Percentiles rank a stretch among this genome's conserved stretches.
phyloP scores from a whole-genome alignment of 2,329 filamentous ascomycete species.

The Diaporthe australafricana region DNA sequence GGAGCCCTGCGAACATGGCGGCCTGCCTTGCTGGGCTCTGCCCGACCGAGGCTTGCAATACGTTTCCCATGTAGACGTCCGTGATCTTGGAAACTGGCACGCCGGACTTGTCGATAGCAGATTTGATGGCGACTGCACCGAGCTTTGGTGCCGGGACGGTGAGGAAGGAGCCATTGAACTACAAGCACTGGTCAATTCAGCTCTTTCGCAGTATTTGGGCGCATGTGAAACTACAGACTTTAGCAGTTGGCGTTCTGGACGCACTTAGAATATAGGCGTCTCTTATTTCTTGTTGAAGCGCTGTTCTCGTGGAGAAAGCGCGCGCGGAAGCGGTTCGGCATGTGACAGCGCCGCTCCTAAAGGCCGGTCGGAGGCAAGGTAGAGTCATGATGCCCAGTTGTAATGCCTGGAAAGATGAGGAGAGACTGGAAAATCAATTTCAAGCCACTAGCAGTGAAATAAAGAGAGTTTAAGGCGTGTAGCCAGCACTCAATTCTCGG shows the following conservation, averaged over 20 bases:
- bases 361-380: constrained; percentile 43
- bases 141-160: constrained; percentile 88
- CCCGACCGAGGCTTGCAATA: constrained; percentile 84
- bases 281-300: constrained; percentile 75
- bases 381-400: constrained; percentile 29
- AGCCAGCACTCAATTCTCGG: not conserved
- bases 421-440: not conserved
- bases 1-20: constrained; percentile 85
- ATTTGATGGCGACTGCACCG: constrained; percentile 90
- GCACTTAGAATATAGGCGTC: constrained; percentile 96
- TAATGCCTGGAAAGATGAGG: not conserved
- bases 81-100: constrained; percentile 84
- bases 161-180: constrained; percentile 96
- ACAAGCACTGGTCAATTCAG: not conserved
- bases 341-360: constrained; percentile 35
- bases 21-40: constrained; percentile 95
- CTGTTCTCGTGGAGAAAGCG: constrained; percentile 58
- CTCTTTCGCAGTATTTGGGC: not conserved
- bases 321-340: constrained; percentile 45
- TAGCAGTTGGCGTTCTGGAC: constrained; percentile 88
- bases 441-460: not conserved
- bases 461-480: not conserved
- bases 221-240: constrained; percentile 62
- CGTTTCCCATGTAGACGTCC: constrained; percentile 98
- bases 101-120: constrained; percentile 86